Evolutionary conservation across 2,329 filamentous ascomycete species (phyloP).

Genomic region (Fusarium protoensiforme): DNA sequence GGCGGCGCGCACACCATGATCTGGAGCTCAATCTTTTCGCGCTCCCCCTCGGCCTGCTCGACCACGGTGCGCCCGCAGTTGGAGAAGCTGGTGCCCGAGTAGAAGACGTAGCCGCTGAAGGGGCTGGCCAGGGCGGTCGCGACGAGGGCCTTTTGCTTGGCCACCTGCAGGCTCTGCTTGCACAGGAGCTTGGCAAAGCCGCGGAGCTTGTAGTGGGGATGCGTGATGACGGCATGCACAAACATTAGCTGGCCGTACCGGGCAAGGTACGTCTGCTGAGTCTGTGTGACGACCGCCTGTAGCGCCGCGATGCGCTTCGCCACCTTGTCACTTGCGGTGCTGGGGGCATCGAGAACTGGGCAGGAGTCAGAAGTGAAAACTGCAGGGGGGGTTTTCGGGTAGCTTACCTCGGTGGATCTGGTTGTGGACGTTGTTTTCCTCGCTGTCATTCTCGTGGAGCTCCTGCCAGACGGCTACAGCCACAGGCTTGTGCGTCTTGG

Average conservation of each 20-base stretch:
- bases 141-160: constrained; percentile 27
- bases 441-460: constrained; percentile 17
- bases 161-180: constrained; percentile 29
- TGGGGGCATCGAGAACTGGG: constrained; percentile 13
- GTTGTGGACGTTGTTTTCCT: constrained; percentile 18
- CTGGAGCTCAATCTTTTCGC: constrained; percentile 31
- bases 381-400: not conserved
- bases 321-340: constrained; percentile 19
- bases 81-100: constrained; percentile 32
- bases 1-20: constrained; percentile 29
- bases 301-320: constrained; percentile 26
- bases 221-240: constrained; percentile 38
- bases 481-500: constrained; percentile 30
- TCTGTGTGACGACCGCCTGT: constrained; percentile 26
- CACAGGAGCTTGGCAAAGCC: constrained; percentile 33
- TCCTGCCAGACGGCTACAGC: constrained; percentile 22
- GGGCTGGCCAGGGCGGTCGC: constrained; percentile 25
- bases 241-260: constrained; percentile 28
- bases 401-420: constrained; percentile 23
- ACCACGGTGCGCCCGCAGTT: constrained; percentile 35
- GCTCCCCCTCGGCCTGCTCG: constrained; percentile 22
- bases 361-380: not conserved
- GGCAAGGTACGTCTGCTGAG: constrained; percentile 32
- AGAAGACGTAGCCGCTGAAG: constrained; percentile 36
- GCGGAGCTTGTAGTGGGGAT: constrained; percentile 33